Percentiles rank a stretch among this genome's conserved stretches.
phyloP scores from a whole-genome alignment of 129 eudicot species.

The Flaveria linearis region DNA sequence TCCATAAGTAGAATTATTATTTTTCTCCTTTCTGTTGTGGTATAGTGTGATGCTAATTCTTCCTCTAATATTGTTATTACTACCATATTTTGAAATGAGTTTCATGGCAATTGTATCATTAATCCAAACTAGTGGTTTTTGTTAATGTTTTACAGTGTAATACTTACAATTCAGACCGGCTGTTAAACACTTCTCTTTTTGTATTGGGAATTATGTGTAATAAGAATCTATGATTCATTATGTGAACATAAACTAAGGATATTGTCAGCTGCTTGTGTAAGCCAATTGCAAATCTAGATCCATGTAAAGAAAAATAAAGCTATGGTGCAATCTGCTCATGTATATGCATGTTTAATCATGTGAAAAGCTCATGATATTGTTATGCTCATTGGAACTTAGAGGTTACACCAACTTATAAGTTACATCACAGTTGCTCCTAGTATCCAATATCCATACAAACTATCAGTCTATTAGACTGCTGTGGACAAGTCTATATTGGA shows the following conservation, averaged over 20 bases:
- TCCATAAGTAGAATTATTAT: background rate
- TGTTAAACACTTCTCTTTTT: background rate
- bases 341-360: conserved; percentile 23
- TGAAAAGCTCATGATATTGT: background rate
- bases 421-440: conserved; percentile 7
- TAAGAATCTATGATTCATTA: background rate
- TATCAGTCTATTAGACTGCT: background rate
- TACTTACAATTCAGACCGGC: background rate
- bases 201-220: background rate
- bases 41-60: conserved; percentile 17
- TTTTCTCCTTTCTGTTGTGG: conserved; percentile 7
- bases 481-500: background rate
- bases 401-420: conserved; percentile 13
- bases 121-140: background rate
- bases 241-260: conserved; percentile 11
- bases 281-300: conserved; percentile 9
- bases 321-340: background rate
- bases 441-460: background rate
- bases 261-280: conserved; percentile 15
- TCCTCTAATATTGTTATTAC: background rate
- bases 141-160: background rate
- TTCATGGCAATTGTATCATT: conserved; percentile 9
- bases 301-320: conserved; percentile 12
- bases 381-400: conserved; percentile 2
- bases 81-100: background rate